phyloP scores from a whole-genome alignment of 2,329 filamentous ascomycete species.

The Paecilomyces sp. region DNA sequence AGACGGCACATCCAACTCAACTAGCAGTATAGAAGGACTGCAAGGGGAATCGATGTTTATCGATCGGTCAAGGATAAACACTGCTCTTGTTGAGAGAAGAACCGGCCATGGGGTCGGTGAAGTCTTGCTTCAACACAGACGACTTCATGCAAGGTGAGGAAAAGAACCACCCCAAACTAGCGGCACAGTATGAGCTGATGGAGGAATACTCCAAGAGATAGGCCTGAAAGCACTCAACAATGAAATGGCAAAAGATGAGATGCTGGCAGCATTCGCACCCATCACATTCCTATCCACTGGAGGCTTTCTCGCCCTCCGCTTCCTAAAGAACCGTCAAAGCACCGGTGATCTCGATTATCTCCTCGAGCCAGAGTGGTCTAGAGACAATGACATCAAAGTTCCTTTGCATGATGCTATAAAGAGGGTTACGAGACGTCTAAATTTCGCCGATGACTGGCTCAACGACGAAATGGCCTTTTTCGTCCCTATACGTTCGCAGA shows the following conservation, averaged over 20 bases:
- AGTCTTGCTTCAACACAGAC: not conserved
- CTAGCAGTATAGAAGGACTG: not conserved
- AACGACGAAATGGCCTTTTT: constrained; percentile 27
- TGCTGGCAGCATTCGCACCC: constrained; percentile 24
- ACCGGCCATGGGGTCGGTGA: not conserved
- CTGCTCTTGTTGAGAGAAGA: not conserved
- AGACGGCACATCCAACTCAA: not conserved
- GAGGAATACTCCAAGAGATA: constrained; percentile 3
- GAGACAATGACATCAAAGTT: constrained; percentile 22
- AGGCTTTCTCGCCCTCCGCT: constrained; percentile 23
- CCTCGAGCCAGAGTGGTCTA: constrained; percentile 24
- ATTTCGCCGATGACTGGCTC: constrained; percentile 19
- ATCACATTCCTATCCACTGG: constrained; percentile 23
- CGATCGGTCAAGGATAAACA: not conserved
- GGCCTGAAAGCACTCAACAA: constrained; percentile 22
- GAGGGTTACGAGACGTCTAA: constrained; percentile 14
- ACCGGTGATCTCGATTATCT: constrained; percentile 26
- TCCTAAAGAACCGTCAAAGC: constrained; percentile 21
- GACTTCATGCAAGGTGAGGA: not conserved
- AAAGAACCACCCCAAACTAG: not conserved
- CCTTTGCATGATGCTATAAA: constrained; percentile 18
- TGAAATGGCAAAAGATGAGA: constrained; percentile 21
- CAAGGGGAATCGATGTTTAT: not conserved
- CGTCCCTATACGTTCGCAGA: constrained; percentile 15
- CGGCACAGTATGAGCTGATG: not conserved